These are phyloP conservation scores for Eucalyptus urophylla DNA, from an alignment of 345 rosid species.

Conservation along the genomic window DNA sequence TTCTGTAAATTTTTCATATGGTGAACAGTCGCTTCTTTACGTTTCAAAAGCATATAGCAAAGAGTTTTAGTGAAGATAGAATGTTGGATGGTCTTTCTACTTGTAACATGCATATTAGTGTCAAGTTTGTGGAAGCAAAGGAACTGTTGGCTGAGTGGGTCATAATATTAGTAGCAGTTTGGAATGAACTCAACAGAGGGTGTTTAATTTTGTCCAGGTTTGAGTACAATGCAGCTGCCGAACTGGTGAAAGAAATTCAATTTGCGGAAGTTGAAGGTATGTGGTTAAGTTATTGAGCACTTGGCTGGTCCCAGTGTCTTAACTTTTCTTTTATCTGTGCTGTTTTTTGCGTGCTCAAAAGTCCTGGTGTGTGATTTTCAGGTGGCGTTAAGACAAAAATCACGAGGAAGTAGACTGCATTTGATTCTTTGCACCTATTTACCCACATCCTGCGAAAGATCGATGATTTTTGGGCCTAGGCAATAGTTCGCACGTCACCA, in stretches of 20 bases:
- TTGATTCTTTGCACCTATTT: background rate
- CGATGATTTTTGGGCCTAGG: background rate
- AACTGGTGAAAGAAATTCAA: slow-evolving; percentile 68
- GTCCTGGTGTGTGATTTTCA: slow-evolving; percentile 8
- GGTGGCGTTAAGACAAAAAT: slow-evolving; percentile 77
- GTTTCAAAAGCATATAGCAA: background rate
- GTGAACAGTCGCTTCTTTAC: background rate
- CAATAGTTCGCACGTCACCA: background rate
- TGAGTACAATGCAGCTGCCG: slow-evolving; percentile 73
- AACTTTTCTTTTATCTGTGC: background rate
- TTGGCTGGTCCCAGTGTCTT: background rate
- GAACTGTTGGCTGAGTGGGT: background rate
- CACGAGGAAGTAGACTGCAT: slow-evolving; percentile 26
- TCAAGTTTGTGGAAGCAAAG: background rate
- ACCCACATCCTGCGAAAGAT: background rate
- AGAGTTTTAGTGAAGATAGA: background rate
- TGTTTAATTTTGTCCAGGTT: slow-evolving; percentile 29
- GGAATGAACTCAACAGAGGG: background rate
- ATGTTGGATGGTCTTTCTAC: background rate
- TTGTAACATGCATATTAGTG: background rate
- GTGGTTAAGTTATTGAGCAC: background rate
- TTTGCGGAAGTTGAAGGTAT: slow-evolving; percentile 77
- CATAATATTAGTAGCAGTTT: background rate
- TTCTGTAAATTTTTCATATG: background rate
- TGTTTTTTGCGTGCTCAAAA: background rate